Conservation (phyloP, 352 stramenopile genomes). For the Elongisporangium senticosum region DNA sequence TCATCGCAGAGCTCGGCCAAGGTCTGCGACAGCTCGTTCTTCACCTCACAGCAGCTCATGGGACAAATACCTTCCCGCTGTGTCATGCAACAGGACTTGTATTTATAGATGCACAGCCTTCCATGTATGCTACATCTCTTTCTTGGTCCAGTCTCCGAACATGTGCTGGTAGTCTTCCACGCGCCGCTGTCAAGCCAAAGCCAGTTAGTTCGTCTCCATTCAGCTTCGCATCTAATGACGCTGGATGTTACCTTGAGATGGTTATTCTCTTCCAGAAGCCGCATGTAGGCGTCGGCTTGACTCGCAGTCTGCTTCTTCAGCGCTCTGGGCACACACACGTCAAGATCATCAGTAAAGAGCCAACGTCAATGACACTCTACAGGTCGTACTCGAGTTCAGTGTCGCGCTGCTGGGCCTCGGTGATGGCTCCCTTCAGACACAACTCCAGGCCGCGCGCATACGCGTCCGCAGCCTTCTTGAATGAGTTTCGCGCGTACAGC, state of each 20-base stretch:
- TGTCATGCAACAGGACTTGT: not conserved
- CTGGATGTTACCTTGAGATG: slow-evolving; percentile 79
- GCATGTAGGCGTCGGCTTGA: slow-evolving; percentile 66
- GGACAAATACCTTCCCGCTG: not conserved
- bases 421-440: slow-evolving; percentile 55
- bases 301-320: slow-evolving; percentile 62
- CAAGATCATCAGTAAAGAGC: not conserved
- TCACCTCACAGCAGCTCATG: not conserved
- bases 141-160: slow-evolving; percentile 83
- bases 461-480: slow-evolving; percentile 62
- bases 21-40: not conserved
- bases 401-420: slow-evolving; percentile 65
- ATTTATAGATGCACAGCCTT: not conserved
- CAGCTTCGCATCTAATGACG: too few species aligned
- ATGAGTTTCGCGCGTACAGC: slow-evolving; percentile 58
- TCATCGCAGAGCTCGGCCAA: not conserved
- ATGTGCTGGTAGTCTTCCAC: slow-evolving; percentile 75
- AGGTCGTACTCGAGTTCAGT: slow-evolving; percentile 56
- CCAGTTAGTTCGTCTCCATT: not conserved
- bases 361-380: not conserved
- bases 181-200: slow-evolving; percentile 33
- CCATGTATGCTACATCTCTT: slow-evolving; percentile 47
- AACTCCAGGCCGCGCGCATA: slow-evolving; percentile 71
- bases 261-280: slow-evolving; percentile 67
- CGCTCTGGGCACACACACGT: slow-evolving; percentile 24